phyloP scores from a whole-genome alignment of 345 rosid genomes.

The Moringa oleifera region DNA sequence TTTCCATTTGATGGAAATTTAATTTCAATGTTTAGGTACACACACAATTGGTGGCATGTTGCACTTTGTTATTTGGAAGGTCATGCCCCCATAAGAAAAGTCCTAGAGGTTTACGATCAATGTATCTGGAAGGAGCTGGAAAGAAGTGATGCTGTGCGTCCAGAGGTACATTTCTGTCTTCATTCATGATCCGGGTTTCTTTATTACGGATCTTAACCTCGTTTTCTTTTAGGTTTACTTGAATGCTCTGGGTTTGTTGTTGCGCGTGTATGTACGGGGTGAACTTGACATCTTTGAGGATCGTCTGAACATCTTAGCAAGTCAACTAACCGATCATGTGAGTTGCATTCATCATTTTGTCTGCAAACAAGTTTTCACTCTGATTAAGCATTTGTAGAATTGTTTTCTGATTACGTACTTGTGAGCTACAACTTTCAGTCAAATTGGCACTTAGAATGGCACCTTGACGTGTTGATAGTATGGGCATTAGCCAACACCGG shows the following conservation, averaged over 20 bases:
- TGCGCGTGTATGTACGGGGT: conserved; percentile 60
- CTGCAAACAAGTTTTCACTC: not conserved
- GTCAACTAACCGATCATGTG: conserved; percentile 46
- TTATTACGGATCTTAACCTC: conserved; percentile 5
- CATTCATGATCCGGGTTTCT: not conserved
- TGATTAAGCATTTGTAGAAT: not conserved
- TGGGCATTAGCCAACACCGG: conserved; percentile 75
- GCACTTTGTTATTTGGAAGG: conserved; percentile 96
- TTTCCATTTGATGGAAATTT: not conserved
- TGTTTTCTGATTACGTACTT: not conserved
- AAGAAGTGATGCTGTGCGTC: conserved; percentile 36
- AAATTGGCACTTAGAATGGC: conserved; percentile 76
- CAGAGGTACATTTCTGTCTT: conserved; percentile 40
- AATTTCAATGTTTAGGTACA: conserved; percentile 39
- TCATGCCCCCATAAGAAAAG: conserved; percentile 51
- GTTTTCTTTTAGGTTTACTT: conserved; percentile 56
- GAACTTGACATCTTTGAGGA: conserved; percentile 41
- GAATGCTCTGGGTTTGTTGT: conserved; percentile 66
- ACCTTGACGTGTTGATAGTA: conserved; percentile 65
- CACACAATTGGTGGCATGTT: conserved; percentile 98
- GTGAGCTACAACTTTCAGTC: conserved; percentile 33
- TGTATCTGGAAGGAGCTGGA: conserved; percentile 79
- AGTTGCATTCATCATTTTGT: conserved; percentile 12
- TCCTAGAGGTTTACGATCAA: conserved; percentile 62
- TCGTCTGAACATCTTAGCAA: conserved; percentile 47